A percentile compares a stretch with the other conserved stretches of the same genome.
Conservation (phyloP, 805 yeast species). For the Jamesozyma hellenica region DNA sequence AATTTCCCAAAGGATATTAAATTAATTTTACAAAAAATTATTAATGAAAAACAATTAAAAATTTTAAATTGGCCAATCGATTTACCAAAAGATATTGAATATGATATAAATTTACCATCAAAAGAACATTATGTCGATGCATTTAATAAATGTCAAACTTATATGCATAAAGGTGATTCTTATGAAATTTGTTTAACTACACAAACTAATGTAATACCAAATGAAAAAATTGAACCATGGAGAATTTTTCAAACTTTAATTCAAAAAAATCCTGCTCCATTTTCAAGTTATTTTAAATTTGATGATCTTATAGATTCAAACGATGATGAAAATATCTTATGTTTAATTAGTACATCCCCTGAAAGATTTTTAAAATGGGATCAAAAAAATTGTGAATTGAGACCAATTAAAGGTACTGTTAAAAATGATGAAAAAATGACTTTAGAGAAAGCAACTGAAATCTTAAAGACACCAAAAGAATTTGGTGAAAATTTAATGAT, state of each 20-base stretch:
- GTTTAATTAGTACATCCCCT: slow-evolving; percentile 81
- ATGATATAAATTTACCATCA: slow-evolving; percentile 40
- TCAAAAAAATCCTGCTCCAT: slow-evolving; percentile 81
- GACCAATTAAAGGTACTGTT: slow-evolving; percentile 97
- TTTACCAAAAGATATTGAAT: slow-evolving; percentile 16
- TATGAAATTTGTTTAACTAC: slow-evolving; percentile 88
- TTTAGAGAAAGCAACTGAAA: slow-evolving; percentile 46
- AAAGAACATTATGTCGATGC: slow-evolving; percentile 42
- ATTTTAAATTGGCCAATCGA: slow-evolving; percentile 3
- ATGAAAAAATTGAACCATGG: slow-evolving; percentile 53
- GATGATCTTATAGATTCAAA: slow-evolving; percentile 38
- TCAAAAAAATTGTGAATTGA: slow-evolving; percentile 52
- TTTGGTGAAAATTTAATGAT: slow-evolving; percentile 95
- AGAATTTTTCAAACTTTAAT: slow-evolving; percentile 65
- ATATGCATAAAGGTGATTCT: slow-evolving; percentile 71
- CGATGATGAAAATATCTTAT: slow-evolving; percentile 32
- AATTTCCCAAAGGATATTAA: slow-evolving; percentile 25
- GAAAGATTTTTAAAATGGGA: slow-evolving; percentile 86
- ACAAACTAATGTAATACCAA: slow-evolving; percentile 50
- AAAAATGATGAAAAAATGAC: slow-evolving; percentile 48
- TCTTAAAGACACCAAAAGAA: slow-evolving; percentile 79
- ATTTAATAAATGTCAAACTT: slow-evolving; percentile 56
- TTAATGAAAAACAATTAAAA: no score
- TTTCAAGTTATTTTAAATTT: slow-evolving; percentile 69
- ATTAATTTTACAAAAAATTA: no score